These are phyloP conservation scores for Oryza brachyantha DNA, from an alignment of 176 grass and related monocot genomes.

Conservation along the genomic window DNA sequence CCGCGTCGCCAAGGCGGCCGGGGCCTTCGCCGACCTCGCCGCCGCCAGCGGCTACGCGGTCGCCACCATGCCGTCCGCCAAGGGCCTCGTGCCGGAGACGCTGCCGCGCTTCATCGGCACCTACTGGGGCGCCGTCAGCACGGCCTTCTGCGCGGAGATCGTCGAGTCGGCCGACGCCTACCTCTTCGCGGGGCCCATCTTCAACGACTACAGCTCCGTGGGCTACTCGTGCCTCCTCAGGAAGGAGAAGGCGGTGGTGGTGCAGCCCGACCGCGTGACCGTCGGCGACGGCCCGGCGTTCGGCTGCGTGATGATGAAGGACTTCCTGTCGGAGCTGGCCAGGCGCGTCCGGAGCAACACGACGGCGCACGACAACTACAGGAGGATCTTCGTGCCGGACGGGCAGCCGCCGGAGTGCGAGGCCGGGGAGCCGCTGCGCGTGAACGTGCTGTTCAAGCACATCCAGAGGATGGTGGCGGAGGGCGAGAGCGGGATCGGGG, in stretches of 20 bases:
- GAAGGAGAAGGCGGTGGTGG: slow-evolving; percentile 67
- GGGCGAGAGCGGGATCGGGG: not conserved
- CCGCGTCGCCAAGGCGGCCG: slow-evolving; percentile 55
- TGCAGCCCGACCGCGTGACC: slow-evolving; percentile 76
- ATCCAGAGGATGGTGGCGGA: slow-evolving; percentile 61
- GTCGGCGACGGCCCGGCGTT: slow-evolving; percentile 66
- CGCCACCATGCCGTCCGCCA: slow-evolving; percentile 70
- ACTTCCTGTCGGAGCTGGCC: slow-evolving; percentile 49
- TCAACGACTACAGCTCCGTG: slow-evolving; percentile 88
- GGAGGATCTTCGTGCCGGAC: slow-evolving; percentile 60
- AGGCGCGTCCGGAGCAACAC: slow-evolving; percentile 45
- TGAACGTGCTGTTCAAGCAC: slow-evolving; percentile 85
- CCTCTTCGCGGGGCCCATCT: slow-evolving; percentile 68
- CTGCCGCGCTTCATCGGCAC: slow-evolving; percentile 67
- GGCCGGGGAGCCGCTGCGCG: slow-evolving; percentile 47
- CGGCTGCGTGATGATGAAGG: slow-evolving; percentile 74
- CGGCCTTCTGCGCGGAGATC: slow-evolving; percentile 77
- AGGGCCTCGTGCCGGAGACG: slow-evolving; percentile 71
- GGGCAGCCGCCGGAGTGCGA: slow-evolving; percentile 36
- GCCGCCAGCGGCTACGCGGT: slow-evolving; percentile 50
- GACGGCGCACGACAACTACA: slow-evolving; percentile 65
- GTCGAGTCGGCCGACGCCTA: slow-evolving; percentile 85
- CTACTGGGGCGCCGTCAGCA: slow-evolving; percentile 86
- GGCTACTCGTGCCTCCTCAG: slow-evolving; percentile 66
- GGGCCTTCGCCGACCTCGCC: slow-evolving; percentile 58